Base-by-base conservation (phyloP, 768 basidiomycete species). In the Trametes gibbosa region DNA sequence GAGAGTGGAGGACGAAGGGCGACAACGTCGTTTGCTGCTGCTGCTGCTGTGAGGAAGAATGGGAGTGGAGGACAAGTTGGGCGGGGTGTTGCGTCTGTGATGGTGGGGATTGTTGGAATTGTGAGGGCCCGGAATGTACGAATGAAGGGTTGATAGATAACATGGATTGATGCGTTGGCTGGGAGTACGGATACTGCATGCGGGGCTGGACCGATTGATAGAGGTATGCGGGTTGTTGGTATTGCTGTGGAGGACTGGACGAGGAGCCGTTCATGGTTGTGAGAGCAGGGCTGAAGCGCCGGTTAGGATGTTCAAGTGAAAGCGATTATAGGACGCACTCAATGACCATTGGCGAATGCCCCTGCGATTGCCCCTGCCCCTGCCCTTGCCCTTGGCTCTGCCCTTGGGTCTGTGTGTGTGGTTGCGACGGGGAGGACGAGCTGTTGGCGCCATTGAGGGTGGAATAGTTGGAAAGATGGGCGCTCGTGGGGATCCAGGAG, bases 361-460 rank as follows among this genome's bases (percentile, higher is more conserved):
- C 61, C 37, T 75, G 72, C 55, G 69, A 68, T 40, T 69, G 72
- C 50, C 61, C 48, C 14, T 57, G 63, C 3, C 41, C 24, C 53
- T 60, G 53, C 3, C 16, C 34, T 32, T 50, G 58, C 39, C 45
- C 51, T 32, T 50, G 52, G 17, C 37, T 43, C 17, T 50, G 58
- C 39, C 45, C 51, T 32, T 50, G 52, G 17, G 27, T 43, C 17
- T 49, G 53, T 42, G 58, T 52, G n/a, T 68, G 68, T 10, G 75
- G 67, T 19, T 49, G 58, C 24, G 58, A 52, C n/a, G 68, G 68
- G 12, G 75, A 69, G 6, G 70, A 51, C 27, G 79, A 72, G 1
- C 76, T 81, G 12, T 86, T 88, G n/a, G 89, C 87, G 16, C 87
- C 88, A 69, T 90, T 89, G 48, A 90, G 73, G 46, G 84, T 83